Conservation (phyloP, 306 rosid species). For the Hippophae tibetana region DNA sequence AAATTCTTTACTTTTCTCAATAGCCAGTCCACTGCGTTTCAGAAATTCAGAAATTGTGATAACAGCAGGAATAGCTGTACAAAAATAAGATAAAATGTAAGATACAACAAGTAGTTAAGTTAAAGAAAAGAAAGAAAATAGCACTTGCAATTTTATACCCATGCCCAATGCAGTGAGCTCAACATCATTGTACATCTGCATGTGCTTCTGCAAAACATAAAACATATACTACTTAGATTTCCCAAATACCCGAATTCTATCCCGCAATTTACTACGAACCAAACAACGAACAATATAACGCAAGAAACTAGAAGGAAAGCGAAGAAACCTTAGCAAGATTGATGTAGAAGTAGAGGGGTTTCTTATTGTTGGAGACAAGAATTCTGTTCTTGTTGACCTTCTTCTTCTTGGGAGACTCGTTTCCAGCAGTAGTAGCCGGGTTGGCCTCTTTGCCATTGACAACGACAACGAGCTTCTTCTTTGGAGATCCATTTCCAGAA, state of each 20-base stretch:
- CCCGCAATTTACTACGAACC: not conserved
- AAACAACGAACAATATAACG: not conserved
- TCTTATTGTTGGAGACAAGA: slow-evolving; percentile 60
- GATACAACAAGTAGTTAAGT: not conserved
- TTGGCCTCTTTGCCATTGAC: slow-evolving; percentile 9
- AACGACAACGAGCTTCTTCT: slow-evolving; percentile 9
- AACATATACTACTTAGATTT: not conserved
- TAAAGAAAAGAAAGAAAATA: not conserved
- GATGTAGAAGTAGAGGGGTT: slow-evolving; percentile 58
- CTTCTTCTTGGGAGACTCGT: slow-evolving; percentile 8
- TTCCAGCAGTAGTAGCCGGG: slow-evolving; percentile 5
- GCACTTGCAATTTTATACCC: slow-evolving; percentile 29
- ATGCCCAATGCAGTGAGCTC: slow-evolving; percentile 60
- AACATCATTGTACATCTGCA: slow-evolving; percentile 40
- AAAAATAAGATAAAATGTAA: too few species aligned
- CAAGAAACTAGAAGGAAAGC: not conserved
- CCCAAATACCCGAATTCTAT: not conserved
- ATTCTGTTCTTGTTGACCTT: slow-evolving; percentile 35
- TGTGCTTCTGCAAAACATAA: slow-evolving; percentile 42
- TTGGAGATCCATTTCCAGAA: too few species aligned
- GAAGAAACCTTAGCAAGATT: slow-evolving; percentile 56
- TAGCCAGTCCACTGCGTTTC: too few species aligned
- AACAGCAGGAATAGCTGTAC: too few species aligned
- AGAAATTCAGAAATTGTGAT: too few species aligned
- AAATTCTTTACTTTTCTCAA: too few species aligned